Evolutionary conservation across 2,329 filamentous ascomycete species (phyloP).

Genomic region (Colletotrichum sp.): DNA sequence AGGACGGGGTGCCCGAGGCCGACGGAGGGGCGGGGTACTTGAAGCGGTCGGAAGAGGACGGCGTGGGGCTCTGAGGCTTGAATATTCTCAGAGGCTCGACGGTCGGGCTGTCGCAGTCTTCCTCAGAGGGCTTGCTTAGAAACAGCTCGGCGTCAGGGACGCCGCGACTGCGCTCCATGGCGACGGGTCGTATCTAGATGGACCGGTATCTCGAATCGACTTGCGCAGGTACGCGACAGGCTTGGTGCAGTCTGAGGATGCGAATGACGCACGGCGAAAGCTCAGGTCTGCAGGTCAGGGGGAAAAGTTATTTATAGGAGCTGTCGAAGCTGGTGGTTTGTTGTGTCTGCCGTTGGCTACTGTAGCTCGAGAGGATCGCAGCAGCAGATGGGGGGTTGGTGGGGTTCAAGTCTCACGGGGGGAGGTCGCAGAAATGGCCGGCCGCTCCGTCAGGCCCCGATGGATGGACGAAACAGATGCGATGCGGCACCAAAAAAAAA

Average conservation of each 20-base stretch:
- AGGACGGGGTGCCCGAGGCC: conserved; percentile 37
- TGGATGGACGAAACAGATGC: conserved; percentile 5
- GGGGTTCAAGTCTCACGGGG: conserved; percentile 14
- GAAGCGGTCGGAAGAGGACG: conserved; percentile 48
- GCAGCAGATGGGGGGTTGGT: conserved; percentile 18
- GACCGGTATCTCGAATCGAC: conserved; percentile 15
- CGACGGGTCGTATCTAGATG: conserved; percentile 29
- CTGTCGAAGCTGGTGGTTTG: conserved; percentile 18
- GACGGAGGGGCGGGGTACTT: conserved; percentile 55
- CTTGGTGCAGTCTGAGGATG: conserved; percentile 2
- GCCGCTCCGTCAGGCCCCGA: conserved; percentile 3
- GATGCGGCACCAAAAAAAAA: conserved; percentile 2
- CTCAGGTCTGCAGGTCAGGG: conserved; percentile 16
- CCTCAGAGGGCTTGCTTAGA: conserved; percentile 61
- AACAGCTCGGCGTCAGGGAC: conserved; percentile 84
- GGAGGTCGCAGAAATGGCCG: conserved; percentile 19
- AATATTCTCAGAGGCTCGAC: conserved; percentile 85
- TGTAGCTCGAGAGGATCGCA: conserved; percentile 7
- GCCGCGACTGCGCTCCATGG: conserved; percentile 62
- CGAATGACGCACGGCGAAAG: conserved; percentile 14
- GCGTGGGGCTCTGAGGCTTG: conserved; percentile 73
- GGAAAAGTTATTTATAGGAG: conserved; percentile 27
- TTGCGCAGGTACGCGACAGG: conserved; percentile 24
- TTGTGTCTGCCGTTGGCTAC: conserved; percentile 16
- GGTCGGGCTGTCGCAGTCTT: conserved; percentile 72